Evolutionary conservation across 441 rosid genomes (phyloP), one percentile per base, ranked within the genome.

Genomic region (Jatropha multifida): DNA sequence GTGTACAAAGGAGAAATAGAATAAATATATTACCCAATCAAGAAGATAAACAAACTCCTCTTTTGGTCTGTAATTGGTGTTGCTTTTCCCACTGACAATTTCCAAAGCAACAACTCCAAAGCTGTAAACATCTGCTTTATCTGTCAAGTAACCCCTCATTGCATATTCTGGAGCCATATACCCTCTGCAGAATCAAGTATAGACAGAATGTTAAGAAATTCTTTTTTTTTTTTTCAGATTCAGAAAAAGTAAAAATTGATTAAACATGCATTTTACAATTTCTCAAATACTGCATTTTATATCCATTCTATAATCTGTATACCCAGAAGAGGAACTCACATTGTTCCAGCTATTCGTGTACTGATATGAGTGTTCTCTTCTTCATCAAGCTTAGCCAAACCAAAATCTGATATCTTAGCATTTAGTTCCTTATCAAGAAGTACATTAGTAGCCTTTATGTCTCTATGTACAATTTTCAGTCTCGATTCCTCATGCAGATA

Each of bases 81-180:
- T 92, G 86, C 94, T 85, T 84, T 84, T 85, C 73, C 97, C 97
- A 8, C 94, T 89, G 40, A 91, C 90, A 32, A 90, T 82, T 78
- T 93, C 98, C 51, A 93, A 72, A 73, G 82, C 82, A 37, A 90
- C 95, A 4, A 91, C 81, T 12, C 98, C 98, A 42, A 93, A 91
- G 81, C 98, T 93, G 73, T 93, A 93, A 49, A 93, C 94, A 76
- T 93, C 98, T 0, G 98, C 97, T 78, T 93, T 93, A 66, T 91
- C 93, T 2, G 97, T 93, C 85, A 93, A 83, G 81, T 93, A 91
- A 68, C 96, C 98, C 76, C 98, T 90, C 98, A 91, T 91, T 66
- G 93, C 94, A 75, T 90, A 93, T 72, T 93, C 96, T 38, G 96
- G 97, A 76, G 98, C 96, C 94, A 93, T 91, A 79, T 93, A 93